A percentile compares a stretch with the other conserved stretches of the same genome.
phyloP scores from a whole-genome alignment of 208 protist genomes.

The Zelonia costaricensis region DNA sequence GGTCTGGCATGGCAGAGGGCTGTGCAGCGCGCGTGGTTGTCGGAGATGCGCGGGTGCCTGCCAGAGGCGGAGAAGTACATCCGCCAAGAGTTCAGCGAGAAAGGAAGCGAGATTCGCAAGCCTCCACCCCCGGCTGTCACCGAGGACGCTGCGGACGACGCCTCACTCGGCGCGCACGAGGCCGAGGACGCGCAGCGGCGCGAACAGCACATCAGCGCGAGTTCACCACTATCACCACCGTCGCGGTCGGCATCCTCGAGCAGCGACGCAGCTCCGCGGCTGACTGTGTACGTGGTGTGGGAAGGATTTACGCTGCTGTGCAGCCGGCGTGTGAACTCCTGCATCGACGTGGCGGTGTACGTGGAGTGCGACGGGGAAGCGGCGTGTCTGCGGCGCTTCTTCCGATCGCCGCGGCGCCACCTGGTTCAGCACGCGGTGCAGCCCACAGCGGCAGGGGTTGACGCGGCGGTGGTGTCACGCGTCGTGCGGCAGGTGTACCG shows the following conservation, averaged over 20 bases:
- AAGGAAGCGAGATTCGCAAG: too few relatives aligned
- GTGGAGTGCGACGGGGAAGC: constrained; percentile 46
- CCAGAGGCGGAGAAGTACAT: constrained; percentile 2
- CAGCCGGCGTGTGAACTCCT: constrained; percentile 6
- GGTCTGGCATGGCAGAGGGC: neutral
- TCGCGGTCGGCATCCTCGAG: too few relatives aligned
- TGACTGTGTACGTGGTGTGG: constrained; percentile 45
- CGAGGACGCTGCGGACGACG: constrained; percentile 10
- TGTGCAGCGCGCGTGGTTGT: constrained; percentile 10
- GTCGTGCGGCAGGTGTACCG: constrained; percentile 21
- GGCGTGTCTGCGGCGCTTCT: constrained; percentile 59
- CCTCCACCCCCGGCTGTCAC: neutral
- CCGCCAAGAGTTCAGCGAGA: neutral
- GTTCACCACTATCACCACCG: too few relatives aligned
- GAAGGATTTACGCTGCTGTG: constrained; percentile 58
- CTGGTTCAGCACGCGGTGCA: neutral
- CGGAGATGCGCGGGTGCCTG: neutral
- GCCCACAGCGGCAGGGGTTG: neutral
- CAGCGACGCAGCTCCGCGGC: too few relatives aligned
- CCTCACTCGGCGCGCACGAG: constrained; percentile 42
- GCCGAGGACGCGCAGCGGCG: constrained; percentile 33
- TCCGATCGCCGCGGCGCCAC: constrained; percentile 47
- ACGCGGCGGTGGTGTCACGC: constrained; percentile 4
- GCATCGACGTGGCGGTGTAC: constrained; percentile 41
- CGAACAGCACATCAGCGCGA: too few relatives aligned